These are phyloP conservation scores for Petasospora rhodanensis DNA, from an alignment of 1,139 yeast genomes.

Conservation along the genomic window DNA sequence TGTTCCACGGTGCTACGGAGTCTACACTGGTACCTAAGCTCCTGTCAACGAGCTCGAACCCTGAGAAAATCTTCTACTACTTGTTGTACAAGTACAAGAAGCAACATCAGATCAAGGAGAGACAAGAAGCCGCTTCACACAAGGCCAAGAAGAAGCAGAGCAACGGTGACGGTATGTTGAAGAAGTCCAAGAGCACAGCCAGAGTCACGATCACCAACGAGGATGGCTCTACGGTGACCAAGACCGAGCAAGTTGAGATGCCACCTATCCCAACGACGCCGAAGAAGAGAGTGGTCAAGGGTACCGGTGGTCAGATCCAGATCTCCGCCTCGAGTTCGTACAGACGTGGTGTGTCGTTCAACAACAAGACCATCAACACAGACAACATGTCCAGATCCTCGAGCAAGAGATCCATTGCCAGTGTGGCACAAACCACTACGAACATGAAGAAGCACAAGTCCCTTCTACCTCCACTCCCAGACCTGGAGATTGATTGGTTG, in stretches of 20 bases:
- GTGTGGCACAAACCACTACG: constrained; percentile 6
- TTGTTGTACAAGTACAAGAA: constrained; percentile 78
- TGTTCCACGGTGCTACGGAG: constrained; percentile 85
- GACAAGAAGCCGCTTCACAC: constrained; percentile 15
- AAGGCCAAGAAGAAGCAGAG: constrained; percentile 20
- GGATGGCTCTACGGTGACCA: constrained; percentile 31
- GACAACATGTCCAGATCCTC: constrained; percentile 25
- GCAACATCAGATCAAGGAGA: constrained; percentile 45
- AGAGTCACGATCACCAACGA: constrained; percentile 40
- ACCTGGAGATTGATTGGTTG: constrained; percentile 24
- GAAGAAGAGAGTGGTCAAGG: constrained; percentile 20
- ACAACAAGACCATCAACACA: constrained; percentile 15
- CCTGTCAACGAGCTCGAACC: constrained; percentile 54
- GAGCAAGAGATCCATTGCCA: constrained; percentile 20
- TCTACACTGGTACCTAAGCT: constrained; percentile 57
- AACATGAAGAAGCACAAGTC: constrained; percentile 20
- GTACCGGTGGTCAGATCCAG: constrained; percentile 26
- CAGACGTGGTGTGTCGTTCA: constrained; percentile 35
- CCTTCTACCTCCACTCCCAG: constrained; percentile 24
- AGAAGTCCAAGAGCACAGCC: constrained; percentile 44
- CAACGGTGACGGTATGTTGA: constrained; percentile 29
- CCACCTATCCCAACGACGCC: constrained; percentile 17
- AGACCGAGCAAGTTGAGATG: constrained; percentile 21
- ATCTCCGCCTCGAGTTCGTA: constrained; percentile 34
- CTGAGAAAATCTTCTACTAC: constrained; percentile 89